Base-by-base conservation (phyloP, 108 stramenopile genomes). In the Craspedostauros australis region DNA sequence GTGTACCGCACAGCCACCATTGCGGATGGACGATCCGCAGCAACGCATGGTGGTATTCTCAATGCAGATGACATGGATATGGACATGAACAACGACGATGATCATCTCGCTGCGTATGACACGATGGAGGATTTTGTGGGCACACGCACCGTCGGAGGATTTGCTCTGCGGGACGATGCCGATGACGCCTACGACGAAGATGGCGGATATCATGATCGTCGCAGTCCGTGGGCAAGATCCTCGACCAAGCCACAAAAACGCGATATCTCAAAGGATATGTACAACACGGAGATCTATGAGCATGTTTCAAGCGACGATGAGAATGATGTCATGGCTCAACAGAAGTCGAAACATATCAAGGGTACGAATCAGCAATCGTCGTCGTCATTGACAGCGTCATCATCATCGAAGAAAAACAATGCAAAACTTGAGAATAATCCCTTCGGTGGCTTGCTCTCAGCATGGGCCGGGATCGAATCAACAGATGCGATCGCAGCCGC, bases 141-240 rank as follows among this genome's bases (percentile, higher is more conserved):
- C 1, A 65, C 63, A 16, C 75, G 66, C 31, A 69, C 77, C 0
- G 76, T 70, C 5, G 82, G 76, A 48, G 90, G 90, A 28, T 91
- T 91, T 64, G 83, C 90, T 7, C 58, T 91, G 16, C 70, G 79
- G 37, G 90, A 91, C 36, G 90, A 87, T 54, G 90, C 85, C 21
- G 90, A 91, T 43, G 79, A 91, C 62, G 82, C 78, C 7, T 87
- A 86, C 56, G 70, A 84, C 37, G 54, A 75, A 18, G 64, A 60
- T 5, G 23, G n/a, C 9, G 15, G n/a, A 0, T 5, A 50, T 4
- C 26, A 40, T 41, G 20, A 19, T 14, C 7, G 7, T 14, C 11
- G n/a, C 5, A 21, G 15, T 3, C 11, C 33, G 15, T 31, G 50
- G 3, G 12, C 7, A 7, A 0, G 1, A 26, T 22, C 47, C 1